Evolutionary conservation across 2,329 filamentous ascomycete species (phyloP), one percentile per base, ranked within the genome.

Genomic region (Rutstroemia sp.): DNA sequence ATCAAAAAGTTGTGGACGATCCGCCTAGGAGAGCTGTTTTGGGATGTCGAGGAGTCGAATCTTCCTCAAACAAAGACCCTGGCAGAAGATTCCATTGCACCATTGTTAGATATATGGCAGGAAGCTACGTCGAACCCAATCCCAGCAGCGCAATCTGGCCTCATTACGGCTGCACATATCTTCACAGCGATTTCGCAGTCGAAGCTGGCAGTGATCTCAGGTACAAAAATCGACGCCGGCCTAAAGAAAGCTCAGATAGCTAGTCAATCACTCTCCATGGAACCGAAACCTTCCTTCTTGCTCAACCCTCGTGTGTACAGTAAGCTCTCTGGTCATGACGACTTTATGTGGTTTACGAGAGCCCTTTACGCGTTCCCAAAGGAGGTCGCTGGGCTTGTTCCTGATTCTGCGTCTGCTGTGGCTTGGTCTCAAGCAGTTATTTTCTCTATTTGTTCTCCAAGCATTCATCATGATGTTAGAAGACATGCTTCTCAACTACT

Each of bases 371-470:
- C 84, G 25, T 73, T 87, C 16, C 79, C 84, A 16, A 69, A 76
- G 16, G 75, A 77, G 17, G 69, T 91, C 14, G 57, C 56, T 51
- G 50, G 50, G 3, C 72, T 74, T 12, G 75, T 79, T 27, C 73
- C 77, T 12, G 69, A 74, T 4, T 73, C 74, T 14, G 73, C 80
- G 9, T 75, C 81, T n/a, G 78, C 78, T 59, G 72, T 81, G 53
- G 82, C 85, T 16, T 99, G 92, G 94, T 85, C 88, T 14, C 88
- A 95, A 65, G 85, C 88, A 2, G 81, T 92, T 57, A 84, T 96
- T n/a, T 95, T 88, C 69, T 74, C 88, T 16, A 80, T 92, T 47
- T 84, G 84, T 47, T 83, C 86, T 1, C 73, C 81, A 14, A 75
- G 71, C 12, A 75, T 89, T 19, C 76, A 86, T 12, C 76, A 84